Conservation (phyloP, 2,329 filamentous ascomycete genomes). For the Lachnellula hyalina region DNA sequence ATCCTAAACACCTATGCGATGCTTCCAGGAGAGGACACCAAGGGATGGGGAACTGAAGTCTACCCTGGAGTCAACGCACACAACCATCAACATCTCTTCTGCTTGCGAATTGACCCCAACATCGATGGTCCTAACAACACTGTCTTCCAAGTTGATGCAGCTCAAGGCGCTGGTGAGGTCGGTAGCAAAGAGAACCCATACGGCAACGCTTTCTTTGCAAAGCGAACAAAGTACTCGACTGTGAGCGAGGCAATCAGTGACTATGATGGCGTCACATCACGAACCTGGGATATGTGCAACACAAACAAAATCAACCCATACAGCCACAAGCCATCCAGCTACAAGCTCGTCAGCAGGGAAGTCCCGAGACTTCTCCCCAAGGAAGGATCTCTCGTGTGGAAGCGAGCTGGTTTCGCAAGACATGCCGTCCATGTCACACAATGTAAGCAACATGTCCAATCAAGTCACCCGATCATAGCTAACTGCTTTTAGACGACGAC, state of each 20-base stretch:
- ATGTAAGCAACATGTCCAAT: conserved; percentile 51
- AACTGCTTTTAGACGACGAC: conserved; percentile 42
- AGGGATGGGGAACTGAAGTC: conserved; percentile 88
- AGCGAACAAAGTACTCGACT: conserved; percentile 73
- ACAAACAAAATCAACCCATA: conserved; percentile 78
- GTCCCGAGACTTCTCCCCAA: conserved; percentile 75
- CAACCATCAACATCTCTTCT: conserved; percentile 96
- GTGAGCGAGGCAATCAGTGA: conserved; percentile 66
- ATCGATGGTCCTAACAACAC: conserved; percentile 83
- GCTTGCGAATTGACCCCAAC: conserved; percentile 79
- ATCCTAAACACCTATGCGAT: conserved; percentile 90
- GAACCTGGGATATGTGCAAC: conserved; percentile 90
- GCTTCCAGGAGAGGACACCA: conserved; percentile 71
- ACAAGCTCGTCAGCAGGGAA: conserved; percentile 86
- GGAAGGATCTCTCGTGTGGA: conserved; percentile 67
- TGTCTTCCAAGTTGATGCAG: conserved; percentile 76
- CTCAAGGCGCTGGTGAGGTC: conserved; percentile 64
- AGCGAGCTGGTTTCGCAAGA: conserved; percentile 53
- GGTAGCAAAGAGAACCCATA: conserved; percentile 80
- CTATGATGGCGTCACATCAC: conserved; percentile 71
- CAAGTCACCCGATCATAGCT: conserved; percentile 43
- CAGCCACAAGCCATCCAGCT: conserved; percentile 77
- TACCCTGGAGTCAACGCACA: conserved; percentile 88
- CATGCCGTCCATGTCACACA: conserved; percentile 58
- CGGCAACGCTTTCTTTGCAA: conserved; percentile 84